Evolutionary conservation across 139 green algal genomes (phyloP).

Genomic region (Mesostigma viride): DNA sequence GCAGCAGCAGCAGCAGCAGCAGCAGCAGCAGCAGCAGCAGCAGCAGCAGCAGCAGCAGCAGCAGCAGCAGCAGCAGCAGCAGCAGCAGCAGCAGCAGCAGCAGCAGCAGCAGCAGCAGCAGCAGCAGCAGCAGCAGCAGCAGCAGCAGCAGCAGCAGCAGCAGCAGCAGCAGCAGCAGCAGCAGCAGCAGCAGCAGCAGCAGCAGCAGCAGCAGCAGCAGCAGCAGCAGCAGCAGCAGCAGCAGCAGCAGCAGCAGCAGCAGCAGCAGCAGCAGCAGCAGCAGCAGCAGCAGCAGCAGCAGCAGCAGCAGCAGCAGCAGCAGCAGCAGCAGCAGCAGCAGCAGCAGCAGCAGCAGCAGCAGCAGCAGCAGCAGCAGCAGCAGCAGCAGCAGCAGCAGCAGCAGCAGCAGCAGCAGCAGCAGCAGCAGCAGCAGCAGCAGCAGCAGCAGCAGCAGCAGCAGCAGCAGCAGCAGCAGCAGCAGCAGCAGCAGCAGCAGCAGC

Average conservation of each 20-base stretch:
- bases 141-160: constrained; percentile 1
- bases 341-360: constrained; percentile 1
- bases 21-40: constrained; percentile 1
- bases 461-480: constrained; percentile 1
- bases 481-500: neutral
- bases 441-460: constrained; percentile 1
- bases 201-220: constrained; percentile 1
- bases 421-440: neutral
- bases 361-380: neutral
- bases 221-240: constrained; percentile 1
- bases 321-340: constrained; percentile 1
- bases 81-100: constrained; percentile 1
- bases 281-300: constrained; percentile 1
- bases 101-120: constrained; percentile 1
- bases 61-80: neutral
- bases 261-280: constrained; percentile 1
- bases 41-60: constrained; percentile 1
- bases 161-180: constrained; percentile 1
- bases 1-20: neutral
- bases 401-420: constrained; percentile 1
- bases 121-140: neutral
- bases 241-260: neutral
- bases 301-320: neutral
- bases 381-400: constrained; percentile 1
- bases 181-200: neutral